Evolutionary conservation across 2,329 filamentous ascomycete species (phyloP).

Genomic region (Akanthomyces dipterigenus): DNA sequence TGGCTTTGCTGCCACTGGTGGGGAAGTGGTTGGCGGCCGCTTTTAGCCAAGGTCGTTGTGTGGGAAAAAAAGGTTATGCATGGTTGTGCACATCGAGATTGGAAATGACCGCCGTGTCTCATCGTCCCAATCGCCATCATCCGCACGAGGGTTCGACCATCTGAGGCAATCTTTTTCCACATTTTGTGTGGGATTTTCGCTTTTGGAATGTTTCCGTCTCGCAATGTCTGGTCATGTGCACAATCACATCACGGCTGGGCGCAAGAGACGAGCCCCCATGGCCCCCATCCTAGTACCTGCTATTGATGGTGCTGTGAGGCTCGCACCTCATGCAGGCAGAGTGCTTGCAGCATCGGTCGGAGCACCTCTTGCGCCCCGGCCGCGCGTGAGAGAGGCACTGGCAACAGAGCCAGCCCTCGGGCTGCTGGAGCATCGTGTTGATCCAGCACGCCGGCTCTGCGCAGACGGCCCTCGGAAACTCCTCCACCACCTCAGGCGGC

Average conservation of each 20-base stretch:
- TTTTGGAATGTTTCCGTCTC: too few relatives aligned
- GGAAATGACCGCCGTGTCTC: neutral
- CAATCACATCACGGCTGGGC: too few relatives aligned
- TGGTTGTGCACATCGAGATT: neutral
- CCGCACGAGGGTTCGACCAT: too few relatives aligned
- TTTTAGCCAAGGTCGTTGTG: neutral
- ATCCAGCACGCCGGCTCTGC: neutral
- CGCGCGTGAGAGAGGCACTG: neutral
- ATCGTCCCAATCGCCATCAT: too few relatives aligned
- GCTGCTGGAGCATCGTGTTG: neutral
- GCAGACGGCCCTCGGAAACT: neutral
- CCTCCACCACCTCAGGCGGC: neutral
- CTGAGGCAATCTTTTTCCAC: too few relatives aligned
- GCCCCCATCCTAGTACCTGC: too few relatives aligned
- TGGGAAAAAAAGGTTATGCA: neutral
- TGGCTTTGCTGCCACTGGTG: slow-evolving; percentile 2
- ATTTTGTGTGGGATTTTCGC: too few relatives aligned
- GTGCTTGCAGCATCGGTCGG: neutral
- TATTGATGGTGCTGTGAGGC: neutral
- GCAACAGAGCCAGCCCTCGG: neutral
- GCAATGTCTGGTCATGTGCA: too few relatives aligned
- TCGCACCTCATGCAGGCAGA: neutral
- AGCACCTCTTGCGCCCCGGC: neutral
- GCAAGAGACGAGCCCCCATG: too few relatives aligned
- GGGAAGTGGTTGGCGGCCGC: neutral